Conservation (phyloP, 1,284 basidiomycete species). For the Naganishia sp. region DNA sequence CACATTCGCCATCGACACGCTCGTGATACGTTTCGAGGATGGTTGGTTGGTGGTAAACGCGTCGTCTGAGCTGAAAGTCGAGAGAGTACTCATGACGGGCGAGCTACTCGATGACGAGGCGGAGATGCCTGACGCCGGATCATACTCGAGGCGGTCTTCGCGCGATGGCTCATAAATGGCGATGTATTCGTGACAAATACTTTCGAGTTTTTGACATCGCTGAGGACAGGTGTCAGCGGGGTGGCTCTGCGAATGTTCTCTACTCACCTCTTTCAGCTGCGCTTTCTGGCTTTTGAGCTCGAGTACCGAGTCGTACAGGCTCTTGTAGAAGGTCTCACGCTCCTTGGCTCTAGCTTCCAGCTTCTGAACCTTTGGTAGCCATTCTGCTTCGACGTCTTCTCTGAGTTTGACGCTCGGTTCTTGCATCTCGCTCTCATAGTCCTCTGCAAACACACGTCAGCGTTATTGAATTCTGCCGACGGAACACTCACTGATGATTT, state of each 20-base stretch:
- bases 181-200: constrained; percentile 27
- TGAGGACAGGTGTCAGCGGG: neutral
- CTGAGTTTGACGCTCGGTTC: constrained; percentile 70
- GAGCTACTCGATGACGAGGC: constrained; percentile 6
- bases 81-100: constrained; percentile 14
- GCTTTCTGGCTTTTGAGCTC: constrained; percentile 31
- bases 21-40: constrained; percentile 22
- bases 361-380: constrained; percentile 63
- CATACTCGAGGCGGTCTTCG: neutral
- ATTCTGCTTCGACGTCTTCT: constrained; percentile 80
- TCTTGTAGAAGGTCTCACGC: constrained; percentile 34
- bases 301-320: constrained; percentile 31
- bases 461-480: neutral
- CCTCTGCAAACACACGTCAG: constrained; percentile 36
- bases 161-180: constrained; percentile 11
- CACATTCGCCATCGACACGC: constrained; percentile 26
- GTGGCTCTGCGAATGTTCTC: neutral
- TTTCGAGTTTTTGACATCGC: constrained; percentile 26
- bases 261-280: constrained; percentile 31
- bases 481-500: constrained; percentile 47
- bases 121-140: constrained; percentile 3
- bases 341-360: constrained; percentile 55
- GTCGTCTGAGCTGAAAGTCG: constrained; percentile 12
- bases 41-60: neutral
- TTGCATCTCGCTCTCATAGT: constrained; percentile 59